Evolutionary conservation across 2,329 filamentous ascomycete species (phyloP), one percentile per base, ranked within the genome.

Genomic region (Chaetomium sp.): DNA sequence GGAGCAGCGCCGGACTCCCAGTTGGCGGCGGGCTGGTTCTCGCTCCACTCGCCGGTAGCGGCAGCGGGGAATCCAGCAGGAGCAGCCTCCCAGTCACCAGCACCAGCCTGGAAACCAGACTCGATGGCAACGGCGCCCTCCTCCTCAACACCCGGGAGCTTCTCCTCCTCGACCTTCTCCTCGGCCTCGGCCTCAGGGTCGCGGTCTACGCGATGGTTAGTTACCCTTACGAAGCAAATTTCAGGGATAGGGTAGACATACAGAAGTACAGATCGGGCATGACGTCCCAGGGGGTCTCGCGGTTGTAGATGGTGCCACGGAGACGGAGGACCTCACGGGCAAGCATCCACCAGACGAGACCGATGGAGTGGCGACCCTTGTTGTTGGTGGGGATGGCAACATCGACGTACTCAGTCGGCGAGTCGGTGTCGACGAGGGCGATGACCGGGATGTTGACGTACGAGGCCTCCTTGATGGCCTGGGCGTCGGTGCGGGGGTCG

Each of bases 391-490:
- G 94, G 79, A 99, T 99, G 78, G 94, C 94, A 77, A 97, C 90
- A 74, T 99, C 94, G 75, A 99, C 94, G 82, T 92, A 99, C 81
- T 99, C 92, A 77, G 94, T 97, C 72, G 94, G 94, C 61, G 94
- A 97, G 84, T 99, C 94, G 73, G 92, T 96, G 80, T 99, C 94
- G 82, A 89, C 94, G 69, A 99, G 91, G 71, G 91, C 94, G 72
- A 99, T 96, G 79, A 99, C 94, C 74, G 94, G 94, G 76, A 99
- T 97, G 87, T 99, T 99, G 82, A 99, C 94, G 80, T 99, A 99
- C 74, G 88, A 94, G 75, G 95, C 94, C 84, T 99, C 94, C 88
- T 96, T 97, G 87, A 99, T 99, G 73, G 94, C 94, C 86, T 99
- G 94, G 75, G 94, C 90, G 72, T 99, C 94, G 82, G 95, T 99